Evolutionary conservation across 23 red algal species (phyloP).

Genomic region (Cyanidium caldarium): DNA sequence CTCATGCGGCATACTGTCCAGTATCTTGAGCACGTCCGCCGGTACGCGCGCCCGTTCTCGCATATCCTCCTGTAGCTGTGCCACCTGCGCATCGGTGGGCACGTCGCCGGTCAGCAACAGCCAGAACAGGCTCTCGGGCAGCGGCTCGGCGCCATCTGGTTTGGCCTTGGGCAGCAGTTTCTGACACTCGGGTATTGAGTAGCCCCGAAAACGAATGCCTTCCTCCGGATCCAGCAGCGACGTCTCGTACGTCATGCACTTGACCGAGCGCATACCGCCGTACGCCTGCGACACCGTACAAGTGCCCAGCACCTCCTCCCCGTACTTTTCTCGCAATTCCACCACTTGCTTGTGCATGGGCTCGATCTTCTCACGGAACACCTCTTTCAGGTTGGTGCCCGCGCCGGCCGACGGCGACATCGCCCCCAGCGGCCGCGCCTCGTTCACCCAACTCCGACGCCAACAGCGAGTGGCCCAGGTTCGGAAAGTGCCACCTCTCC

Average conservation of each 20-base stretch:
- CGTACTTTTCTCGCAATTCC: constrained; percentile 46
- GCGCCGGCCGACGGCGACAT: too few relatives aligned
- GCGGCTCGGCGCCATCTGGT: constrained; percentile 45
- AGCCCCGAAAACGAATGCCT: constrained; percentile 93
- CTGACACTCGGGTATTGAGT: constrained; percentile 85
- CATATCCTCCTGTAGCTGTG: constrained; percentile 38
- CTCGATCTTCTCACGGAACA: constrained; percentile 3
- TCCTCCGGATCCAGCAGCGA: constrained; percentile 75
- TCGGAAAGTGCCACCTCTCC: too few relatives aligned
- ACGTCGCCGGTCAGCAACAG: constrained; percentile 84
- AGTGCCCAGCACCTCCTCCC: constrained; percentile 58
- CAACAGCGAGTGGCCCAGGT: too few relatives aligned
- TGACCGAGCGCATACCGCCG: constrained; percentile 86
- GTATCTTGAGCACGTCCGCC: constrained; percentile 20
- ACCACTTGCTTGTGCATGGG: constrained; percentile 28
- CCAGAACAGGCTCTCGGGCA: constrained; percentile 81
- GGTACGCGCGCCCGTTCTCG: constrained; percentile 32
- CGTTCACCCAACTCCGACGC: too few relatives aligned
- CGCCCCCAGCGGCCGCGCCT: too few relatives aligned
- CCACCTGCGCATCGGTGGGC: constrained; percentile 50
- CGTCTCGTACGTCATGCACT: constrained; percentile 93
- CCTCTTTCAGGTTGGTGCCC: neutral
- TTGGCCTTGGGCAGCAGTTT: constrained; percentile 47
- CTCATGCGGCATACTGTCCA: constrained; percentile 39
- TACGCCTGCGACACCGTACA: constrained; percentile 85